Conservation (phyloP, 2,329 filamentous ascomycete species). For the Diaporthe destruens region DNA sequence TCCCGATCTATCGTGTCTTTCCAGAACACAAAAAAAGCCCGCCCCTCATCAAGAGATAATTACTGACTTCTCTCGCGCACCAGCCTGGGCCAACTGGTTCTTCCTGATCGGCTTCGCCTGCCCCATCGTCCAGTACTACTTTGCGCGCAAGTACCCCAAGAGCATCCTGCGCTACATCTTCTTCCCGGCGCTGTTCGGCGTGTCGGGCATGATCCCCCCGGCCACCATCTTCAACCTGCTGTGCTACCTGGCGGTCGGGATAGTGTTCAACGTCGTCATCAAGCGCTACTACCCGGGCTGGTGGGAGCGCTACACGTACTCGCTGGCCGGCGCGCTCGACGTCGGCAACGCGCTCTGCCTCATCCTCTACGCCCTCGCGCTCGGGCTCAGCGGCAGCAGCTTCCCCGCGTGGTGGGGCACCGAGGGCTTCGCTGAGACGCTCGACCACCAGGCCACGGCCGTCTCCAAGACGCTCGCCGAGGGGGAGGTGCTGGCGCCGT, state of each 20-base stretch:
- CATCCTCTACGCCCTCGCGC: constrained; percentile 27
- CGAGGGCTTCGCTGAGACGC: background rate
- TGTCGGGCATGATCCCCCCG: constrained; percentile 1
- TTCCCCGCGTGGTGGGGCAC: constrained; percentile 25
- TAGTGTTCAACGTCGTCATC: constrained; percentile 26
- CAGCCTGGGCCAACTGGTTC: constrained; percentile 33
- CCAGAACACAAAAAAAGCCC: background rate
- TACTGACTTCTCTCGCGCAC: background rate
- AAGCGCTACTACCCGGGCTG: constrained; percentile 1
- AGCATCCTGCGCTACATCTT: constrained; percentile 20
- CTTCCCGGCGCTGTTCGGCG: constrained; percentile 9
- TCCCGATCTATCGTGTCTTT: background rate
- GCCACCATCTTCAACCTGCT: constrained; percentile 33
- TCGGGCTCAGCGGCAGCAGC: constrained; percentile 17
- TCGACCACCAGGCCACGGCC: background rate
- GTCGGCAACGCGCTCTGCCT: constrained; percentile 30
- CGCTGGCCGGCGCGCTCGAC: constrained; percentile 30
- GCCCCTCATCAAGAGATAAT: background rate
- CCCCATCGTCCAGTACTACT: constrained; percentile 39
- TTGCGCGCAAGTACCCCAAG: constrained; percentile 42
- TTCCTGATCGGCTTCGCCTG: constrained; percentile 35
- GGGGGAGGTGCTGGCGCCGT: constrained; percentile 16
- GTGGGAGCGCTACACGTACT: constrained; percentile 30
- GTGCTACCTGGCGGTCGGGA: constrained; percentile 19
- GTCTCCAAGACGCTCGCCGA: constrained; percentile 15